Conservation (phyloP, 176 grass and related monocot species). For the Avena sativa region DNA sequence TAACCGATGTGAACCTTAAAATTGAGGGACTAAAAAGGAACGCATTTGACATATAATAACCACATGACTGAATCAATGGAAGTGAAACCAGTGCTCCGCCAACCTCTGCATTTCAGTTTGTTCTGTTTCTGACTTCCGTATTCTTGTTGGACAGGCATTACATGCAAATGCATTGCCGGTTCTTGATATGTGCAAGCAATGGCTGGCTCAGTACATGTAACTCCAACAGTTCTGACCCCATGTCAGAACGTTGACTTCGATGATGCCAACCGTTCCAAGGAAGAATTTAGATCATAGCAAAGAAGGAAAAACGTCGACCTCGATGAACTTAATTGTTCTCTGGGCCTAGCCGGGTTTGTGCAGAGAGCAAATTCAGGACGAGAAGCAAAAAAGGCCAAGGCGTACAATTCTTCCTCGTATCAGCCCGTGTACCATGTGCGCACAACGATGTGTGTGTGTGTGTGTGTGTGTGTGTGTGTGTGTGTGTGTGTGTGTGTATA, state of each 20-base stretch:
- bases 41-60: background rate
- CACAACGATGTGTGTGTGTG: background rate
- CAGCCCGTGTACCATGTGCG: background rate
- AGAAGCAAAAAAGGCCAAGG: background rate
- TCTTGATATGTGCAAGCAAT: constrained; percentile 93
- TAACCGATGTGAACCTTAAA: background rate
- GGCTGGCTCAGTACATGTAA: constrained; percentile 95
- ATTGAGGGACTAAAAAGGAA: constrained; percentile 8
- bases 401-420: constrained; percentile 13
- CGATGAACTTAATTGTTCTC: background rate
- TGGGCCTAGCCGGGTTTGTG: background rate
- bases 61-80: background rate
- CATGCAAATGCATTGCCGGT: constrained; percentile 78
- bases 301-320: background rate
- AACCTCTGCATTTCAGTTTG: background rate
- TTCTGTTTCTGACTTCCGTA: constrained; percentile 41
- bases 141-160: constrained; percentile 61
- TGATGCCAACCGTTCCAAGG: background rate
- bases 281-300: background rate
- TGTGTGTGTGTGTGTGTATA: no score
- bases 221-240: constrained; percentile 4
- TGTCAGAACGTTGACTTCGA: background rate
- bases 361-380: constrained; percentile 22
- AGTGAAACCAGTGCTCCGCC: background rate
- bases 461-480: background rate